Conservation (phyloP, 495 filamentous ascomycete species). For the Jackrogersella minutella region DNA sequence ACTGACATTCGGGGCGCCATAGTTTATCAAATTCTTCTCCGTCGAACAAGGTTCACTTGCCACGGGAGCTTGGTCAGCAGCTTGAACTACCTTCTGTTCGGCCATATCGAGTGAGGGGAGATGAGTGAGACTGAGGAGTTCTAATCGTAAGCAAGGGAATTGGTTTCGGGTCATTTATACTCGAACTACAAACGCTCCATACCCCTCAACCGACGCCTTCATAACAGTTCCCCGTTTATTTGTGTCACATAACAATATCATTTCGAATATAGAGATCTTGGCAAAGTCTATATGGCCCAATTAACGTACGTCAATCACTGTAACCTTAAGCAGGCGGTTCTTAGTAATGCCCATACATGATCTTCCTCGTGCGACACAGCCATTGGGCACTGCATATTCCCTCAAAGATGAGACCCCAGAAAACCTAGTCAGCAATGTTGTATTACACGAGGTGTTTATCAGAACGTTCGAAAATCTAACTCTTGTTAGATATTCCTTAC, state of each 20-base stretch:
- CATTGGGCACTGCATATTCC: not conserved
- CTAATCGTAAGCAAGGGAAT: not conserved
- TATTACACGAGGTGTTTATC: too few relatives aligned
- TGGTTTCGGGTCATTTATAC: not conserved
- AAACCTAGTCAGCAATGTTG: too few relatives aligned
- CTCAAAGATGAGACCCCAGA: not conserved
- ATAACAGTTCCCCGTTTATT: not conserved
- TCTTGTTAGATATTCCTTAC: too few relatives aligned
- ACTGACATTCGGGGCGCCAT: conserved; percentile 29
- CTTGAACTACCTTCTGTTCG: conserved; percentile 25
- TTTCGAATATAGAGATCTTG: conserved; percentile 3
- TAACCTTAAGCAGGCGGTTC: conserved; percentile 2
- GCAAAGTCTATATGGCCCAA: conserved; percentile 4
- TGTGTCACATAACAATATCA: not conserved
- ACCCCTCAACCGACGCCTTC: not conserved
- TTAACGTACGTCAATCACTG: not conserved
- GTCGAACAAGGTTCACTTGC: conserved; percentile 30
- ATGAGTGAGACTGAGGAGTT: not conserved
- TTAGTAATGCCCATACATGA: conserved; percentile 24
- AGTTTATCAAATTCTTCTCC: conserved; percentile 29
- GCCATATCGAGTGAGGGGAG: conserved; percentile 3
- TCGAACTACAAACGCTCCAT: not conserved
- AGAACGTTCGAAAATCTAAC: too few relatives aligned
- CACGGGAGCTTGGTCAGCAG: conserved; percentile 31
- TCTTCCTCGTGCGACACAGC: not conserved